Evolutionary conservation across 2,329 filamentous ascomycete species (phyloP), one percentile per base, ranked within the genome.

Genomic region (Xylaria digitata): DNA sequence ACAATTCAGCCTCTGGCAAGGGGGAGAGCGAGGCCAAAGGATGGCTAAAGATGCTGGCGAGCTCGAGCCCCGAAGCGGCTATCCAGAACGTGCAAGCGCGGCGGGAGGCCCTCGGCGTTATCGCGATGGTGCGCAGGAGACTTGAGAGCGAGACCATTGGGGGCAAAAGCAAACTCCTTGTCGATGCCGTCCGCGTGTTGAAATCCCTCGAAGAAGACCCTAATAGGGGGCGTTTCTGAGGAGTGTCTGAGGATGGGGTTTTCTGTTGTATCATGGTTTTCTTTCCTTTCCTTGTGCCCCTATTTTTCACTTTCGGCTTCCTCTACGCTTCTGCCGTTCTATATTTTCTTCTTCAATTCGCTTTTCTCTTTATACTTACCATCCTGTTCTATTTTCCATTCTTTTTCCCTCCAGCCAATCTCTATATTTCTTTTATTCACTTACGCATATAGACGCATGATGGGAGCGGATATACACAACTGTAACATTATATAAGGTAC

Each of bases 161-260:
- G 6, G 79, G 80, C 21, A 79, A 81, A 56, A 87, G 80, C 70
- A 81, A 83, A 53, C 73, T 87, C 56, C 83, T 85, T 49, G 80
- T 84, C 26, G 86, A 89, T 71, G 84, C 86, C 6, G 79, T 86
- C 3, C 77, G 81, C 1, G 86, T 87, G 58, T 71, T 89, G 70
- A 81, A 78, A 71, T 85, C 82, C 71, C 74, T 89, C 59, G 83
- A 86, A 70, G 81, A 84, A 68, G 78, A 80, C 1, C 78, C 74
- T 8, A 78, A 78, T 60, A 76, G 78, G 73, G 81, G 78, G 66
- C 81, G 82, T 77, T 84, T 83, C 71, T 84, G 65, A 61, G 32
- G 11, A 13, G 40, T n/a, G 21, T 7, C 19, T 17, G 37, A 50
- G 23, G 61, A 26, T 42, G 42, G 30, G 32, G 21, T 52, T 34